Evolutionary conservation across 1,139 yeast species (phyloP), one percentile per base, ranked within the genome.

Genomic region (Hyphopichia fennica): DNA sequence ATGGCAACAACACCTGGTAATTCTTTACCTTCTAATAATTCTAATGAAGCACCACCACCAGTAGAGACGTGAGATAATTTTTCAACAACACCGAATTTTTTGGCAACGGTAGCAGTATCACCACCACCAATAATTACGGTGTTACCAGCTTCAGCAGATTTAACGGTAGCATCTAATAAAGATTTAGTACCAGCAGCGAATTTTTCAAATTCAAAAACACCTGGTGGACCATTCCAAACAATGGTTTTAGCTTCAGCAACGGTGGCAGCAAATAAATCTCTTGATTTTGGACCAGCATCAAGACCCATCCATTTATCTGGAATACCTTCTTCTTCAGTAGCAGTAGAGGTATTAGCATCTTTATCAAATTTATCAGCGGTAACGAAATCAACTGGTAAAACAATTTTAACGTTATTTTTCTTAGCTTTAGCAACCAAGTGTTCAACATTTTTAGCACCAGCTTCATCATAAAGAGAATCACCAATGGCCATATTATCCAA

Each of bases 191-290:
- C 97, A 48, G 72, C 71, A 55, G 96, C 84, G 65, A 91, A 91
- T 62, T 79, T 79, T 52, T 88, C 96, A 63, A 91, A 90, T 77
- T 91, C 98, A 66, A 91, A 91, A 60, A 91, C 98, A 79, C 98
- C 98, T 70, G 98, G 96, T 51, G 98, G 98, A 67, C 98, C 98
- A 77, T 91, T 91, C 98, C 98, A 91, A 63, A 91, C 91, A 62
- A 91, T 91, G 62, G 98, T 93, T 83, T 90, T 89, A 57, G 98
- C 95, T 74, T 84, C 79, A 53, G 86, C 85, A 55, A 91, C 88
- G 50, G 96, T 84, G 48, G 73, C 81, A 53, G 83, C 78, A 66
- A 87, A 91, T 58, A 85, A 78, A 70, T 82, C 77, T 58, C 79
- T 77, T 47, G 96, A 80, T 77, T 87, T 82, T 72, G 89, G 90